These are phyloP conservation scores for Fraxinus xanthoxyloides DNA, from an alignment of 305 asterid genomes.

Conservation along the genomic window DNA sequence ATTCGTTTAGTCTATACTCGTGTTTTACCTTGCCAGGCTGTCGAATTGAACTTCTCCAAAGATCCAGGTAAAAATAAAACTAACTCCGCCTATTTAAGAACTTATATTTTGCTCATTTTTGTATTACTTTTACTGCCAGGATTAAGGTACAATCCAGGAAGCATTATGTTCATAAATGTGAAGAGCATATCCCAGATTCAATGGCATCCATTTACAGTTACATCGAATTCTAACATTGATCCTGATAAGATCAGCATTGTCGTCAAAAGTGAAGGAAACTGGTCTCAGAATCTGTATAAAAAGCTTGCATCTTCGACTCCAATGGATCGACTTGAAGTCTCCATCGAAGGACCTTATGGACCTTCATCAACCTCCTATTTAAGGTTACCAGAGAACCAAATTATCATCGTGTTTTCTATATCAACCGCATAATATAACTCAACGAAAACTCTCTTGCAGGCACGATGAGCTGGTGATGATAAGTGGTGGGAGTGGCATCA, in stretches of 20 bases:
- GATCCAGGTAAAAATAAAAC: slow-evolving; percentile 26
- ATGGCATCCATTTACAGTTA: slow-evolving; percentile 53
- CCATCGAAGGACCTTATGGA: slow-evolving; percentile 45
- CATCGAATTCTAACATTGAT: slow-evolving; percentile 34
- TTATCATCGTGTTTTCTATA: background rate
- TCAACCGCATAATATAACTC: background rate
- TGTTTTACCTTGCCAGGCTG: slow-evolving; percentile 34
- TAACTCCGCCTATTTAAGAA: background rate
- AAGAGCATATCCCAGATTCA: slow-evolving; percentile 34
- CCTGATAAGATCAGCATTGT: slow-evolving; percentile 33
- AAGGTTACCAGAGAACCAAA: slow-evolving; percentile 24
- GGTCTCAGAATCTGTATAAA: slow-evolving; percentile 40
- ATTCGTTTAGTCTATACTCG: slow-evolving; percentile 39
- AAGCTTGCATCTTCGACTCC: slow-evolving; percentile 29
- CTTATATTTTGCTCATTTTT: background rate
- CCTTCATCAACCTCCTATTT: slow-evolving; percentile 32
- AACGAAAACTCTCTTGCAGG: slow-evolving; percentile 17
- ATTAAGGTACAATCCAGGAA: slow-evolving; percentile 34
- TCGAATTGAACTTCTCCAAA: slow-evolving; percentile 45
- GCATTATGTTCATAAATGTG: slow-evolving; percentile 39
- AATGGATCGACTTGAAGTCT: slow-evolving; percentile 27
- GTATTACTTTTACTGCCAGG: slow-evolving; percentile 17
- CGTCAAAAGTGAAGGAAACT: slow-evolving; percentile 39
- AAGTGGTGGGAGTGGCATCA: slow-evolving; percentile 50
- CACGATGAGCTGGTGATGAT: slow-evolving; percentile 40